These are phyloP conservation scores for Aphanomyces astaci DNA, from an alignment of 352 stramenopile genomes.

Conservation along the genomic window DNA sequence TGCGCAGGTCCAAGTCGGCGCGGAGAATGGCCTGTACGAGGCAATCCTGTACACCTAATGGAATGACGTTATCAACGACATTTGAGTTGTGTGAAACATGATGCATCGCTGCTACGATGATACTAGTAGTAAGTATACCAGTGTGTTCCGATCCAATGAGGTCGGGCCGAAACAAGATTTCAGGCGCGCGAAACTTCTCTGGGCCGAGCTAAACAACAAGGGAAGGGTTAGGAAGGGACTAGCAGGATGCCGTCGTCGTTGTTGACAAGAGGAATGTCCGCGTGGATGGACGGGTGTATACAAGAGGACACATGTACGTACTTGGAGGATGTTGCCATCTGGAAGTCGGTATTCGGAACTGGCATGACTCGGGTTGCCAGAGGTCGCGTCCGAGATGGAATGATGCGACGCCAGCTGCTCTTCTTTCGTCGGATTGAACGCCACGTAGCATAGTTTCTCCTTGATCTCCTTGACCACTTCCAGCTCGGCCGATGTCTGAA, in stretches of 20 bases:
- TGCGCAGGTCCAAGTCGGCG: constrained; percentile 94
- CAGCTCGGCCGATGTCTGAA: constrained; percentile 82
- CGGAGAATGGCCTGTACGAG: constrained; percentile 93
- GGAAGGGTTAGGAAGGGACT: neutral
- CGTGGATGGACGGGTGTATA: too few species aligned
- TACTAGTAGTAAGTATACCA: constrained; percentile 21
- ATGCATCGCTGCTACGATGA: too few species aligned
- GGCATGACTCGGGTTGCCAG: constrained; percentile 7
- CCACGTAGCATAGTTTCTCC: constrained; percentile 80
- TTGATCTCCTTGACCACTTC: constrained; percentile 87
- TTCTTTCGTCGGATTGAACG: constrained; percentile 77
- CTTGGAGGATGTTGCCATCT: constrained; percentile 17
- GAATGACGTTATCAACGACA: neutral
- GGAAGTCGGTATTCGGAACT: constrained; percentile 22
- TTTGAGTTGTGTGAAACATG: neutral
- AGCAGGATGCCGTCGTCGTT: too few species aligned
- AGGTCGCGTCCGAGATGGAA: neutral
- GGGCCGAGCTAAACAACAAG: constrained; percentile 57
- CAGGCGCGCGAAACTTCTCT: constrained; percentile 72
- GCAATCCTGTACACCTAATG: constrained; percentile 74
- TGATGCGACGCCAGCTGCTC: constrained; percentile 39
- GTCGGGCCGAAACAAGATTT: constrained; percentile 76
- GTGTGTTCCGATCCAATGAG: constrained; percentile 73
- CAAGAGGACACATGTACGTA: constrained; percentile 11
- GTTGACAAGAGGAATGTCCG: neutral